Conservation (phyloP, 202 grass and related monocot species). For the Saccharum hybrid region DNA sequence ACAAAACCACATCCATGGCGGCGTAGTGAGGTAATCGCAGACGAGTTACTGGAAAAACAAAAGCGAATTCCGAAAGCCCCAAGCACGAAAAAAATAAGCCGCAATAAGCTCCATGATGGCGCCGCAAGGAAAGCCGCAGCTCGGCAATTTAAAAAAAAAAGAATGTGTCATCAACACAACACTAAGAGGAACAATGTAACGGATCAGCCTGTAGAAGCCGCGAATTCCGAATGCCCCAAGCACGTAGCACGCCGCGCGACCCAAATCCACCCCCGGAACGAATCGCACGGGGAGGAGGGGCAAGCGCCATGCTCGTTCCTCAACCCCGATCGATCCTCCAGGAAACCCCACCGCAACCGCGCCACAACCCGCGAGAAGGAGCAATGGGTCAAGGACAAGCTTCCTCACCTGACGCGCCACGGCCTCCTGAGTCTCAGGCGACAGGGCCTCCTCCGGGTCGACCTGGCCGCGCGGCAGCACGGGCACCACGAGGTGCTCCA, state of each 20-base stretch:
- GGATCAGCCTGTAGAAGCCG: background rate
- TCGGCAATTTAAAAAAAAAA: too few relatives aligned
- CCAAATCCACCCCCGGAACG: background rate
- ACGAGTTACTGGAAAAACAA: too few relatives aligned
- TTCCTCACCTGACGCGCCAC: conserved; percentile 61
- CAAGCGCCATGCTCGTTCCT: background rate
- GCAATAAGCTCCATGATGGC: too few relatives aligned
- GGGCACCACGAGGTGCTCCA: conserved; percentile 63
- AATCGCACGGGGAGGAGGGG: background rate
- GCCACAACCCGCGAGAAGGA: background rate
- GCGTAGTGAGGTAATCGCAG: too few relatives aligned
- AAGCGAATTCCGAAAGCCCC: background rate
- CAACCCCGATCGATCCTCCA: background rate
- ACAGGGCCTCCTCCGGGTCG: background rate
- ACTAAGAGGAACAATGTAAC: background rate
- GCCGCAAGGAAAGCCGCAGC: too few relatives aligned
- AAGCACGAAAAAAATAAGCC: background rate
- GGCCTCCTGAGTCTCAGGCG: conserved; percentile 45
- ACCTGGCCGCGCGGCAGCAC: conserved; percentile 33
- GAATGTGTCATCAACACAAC: background rate
- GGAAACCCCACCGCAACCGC: background rate
- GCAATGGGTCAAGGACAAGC: background rate
- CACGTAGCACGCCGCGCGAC: background rate
- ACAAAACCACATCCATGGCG: background rate
- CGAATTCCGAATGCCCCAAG: background rate